A percentile compares a stretch with the other conserved stretches of the same genome.
Evolutionary conservation across 805 yeast genomes (phyloP).

Genomic region (Teunomyces aglyptinius): DNA sequence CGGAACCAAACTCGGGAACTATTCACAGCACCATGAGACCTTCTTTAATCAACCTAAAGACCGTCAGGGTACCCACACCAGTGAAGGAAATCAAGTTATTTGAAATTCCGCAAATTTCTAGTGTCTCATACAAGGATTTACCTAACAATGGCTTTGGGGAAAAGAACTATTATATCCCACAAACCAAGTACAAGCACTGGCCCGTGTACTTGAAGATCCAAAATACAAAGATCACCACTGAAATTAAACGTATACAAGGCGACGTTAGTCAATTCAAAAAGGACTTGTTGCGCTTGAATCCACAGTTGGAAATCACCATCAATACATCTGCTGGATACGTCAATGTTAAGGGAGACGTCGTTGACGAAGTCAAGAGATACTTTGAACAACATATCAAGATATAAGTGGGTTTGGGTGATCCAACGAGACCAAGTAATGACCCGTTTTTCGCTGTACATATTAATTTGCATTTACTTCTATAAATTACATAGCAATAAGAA

Average conservation of each 20-base stretch:
- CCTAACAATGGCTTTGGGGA: slow-evolving; percentile 36
- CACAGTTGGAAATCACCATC: slow-evolving; percentile 43
- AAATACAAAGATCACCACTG: slow-evolving; percentile 66
- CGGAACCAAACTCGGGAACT: background rate
- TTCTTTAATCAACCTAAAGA: slow-evolving; percentile 17
- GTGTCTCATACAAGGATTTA: slow-evolving; percentile 20
- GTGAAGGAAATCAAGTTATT: slow-evolving; percentile 17
- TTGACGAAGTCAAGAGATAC: slow-evolving; percentile 25
- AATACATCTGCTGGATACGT: slow-evolving; percentile 34
- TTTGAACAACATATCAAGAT: slow-evolving; percentile 18
- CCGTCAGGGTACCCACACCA: slow-evolving; percentile 22
- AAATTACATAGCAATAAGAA: background rate
- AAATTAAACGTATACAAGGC: slow-evolving; percentile 70
- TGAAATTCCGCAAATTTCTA: slow-evolving; percentile 28
- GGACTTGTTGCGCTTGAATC: slow-evolving; percentile 56
- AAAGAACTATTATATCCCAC: slow-evolving; percentile 41
- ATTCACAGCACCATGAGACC: slow-evolving; percentile 22
- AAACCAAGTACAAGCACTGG: slow-evolving; percentile 63
- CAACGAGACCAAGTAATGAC: slow-evolving; percentile 16
- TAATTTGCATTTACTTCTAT: slow-evolving; percentile 3
- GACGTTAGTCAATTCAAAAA: slow-evolving; percentile 61
- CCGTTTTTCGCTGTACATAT: background rate
- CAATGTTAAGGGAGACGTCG: slow-evolving; percentile 41
- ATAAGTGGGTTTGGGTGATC: background rate
- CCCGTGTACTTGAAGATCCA: slow-evolving; percentile 79